These are phyloP conservation scores for Oryza australiensis DNA, from an alignment of 176 grass and related monocot genomes.

Conservation along the genomic window DNA sequence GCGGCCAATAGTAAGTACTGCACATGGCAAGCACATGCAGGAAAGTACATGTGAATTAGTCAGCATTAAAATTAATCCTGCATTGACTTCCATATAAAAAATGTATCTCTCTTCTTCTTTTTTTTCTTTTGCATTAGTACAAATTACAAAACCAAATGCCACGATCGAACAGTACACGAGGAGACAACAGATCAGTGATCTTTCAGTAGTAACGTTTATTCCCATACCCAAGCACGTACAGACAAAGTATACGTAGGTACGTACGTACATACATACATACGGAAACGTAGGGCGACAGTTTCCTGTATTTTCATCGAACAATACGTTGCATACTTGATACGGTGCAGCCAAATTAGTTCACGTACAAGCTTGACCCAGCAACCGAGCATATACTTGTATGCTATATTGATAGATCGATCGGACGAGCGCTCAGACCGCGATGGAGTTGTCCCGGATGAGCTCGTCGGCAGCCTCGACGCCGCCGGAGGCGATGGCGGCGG, in stretches of 20 bases:
- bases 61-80: background rate
- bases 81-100: background rate
- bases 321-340: background rate
- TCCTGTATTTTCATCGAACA: background rate
- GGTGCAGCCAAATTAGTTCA: background rate
- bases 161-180: background rate
- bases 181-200: background rate
- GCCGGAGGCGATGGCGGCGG: background rate
- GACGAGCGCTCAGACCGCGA: conserved; percentile 26
- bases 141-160: background rate
- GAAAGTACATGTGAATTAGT: background rate
- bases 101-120: too few relatives aligned
- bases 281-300: background rate
- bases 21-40: background rate
- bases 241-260: background rate
- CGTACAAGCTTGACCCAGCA: background rate
- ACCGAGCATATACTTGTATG: background rate
- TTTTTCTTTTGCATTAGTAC: background rate
- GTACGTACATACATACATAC: background rate
- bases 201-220: background rate
- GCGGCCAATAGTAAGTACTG: background rate
- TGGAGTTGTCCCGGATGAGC: conserved; percentile 48
- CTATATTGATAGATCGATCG: background rate
- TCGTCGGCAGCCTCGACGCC: conserved; percentile 29
- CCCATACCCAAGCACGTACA: background rate